A percentile compares a stretch with the other conserved stretches of the same genome.
Conservation (phyloP, 2,329 filamentous ascomycete genomes). For the Chaetomium sp. region DNA sequence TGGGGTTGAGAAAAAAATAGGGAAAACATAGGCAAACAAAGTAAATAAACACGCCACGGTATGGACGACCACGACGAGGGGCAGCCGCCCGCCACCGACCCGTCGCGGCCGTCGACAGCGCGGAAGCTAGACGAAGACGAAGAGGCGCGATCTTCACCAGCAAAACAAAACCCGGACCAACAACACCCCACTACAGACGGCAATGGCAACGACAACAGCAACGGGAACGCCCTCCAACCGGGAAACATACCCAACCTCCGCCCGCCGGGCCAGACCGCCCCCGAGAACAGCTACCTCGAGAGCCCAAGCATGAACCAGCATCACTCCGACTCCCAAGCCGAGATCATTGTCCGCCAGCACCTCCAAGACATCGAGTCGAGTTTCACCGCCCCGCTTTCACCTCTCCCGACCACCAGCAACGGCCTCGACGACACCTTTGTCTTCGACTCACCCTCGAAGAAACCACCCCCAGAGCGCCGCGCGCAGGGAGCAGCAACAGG, state of each 20-base stretch:
- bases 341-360: slow-evolving; percentile 49
- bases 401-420: slow-evolving; percentile 42
- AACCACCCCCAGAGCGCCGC: slow-evolving; percentile 16
- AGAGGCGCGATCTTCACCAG: slow-evolving; percentile 15
- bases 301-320: slow-evolving; percentile 30
- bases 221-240: slow-evolving; percentile 13
- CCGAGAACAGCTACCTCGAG: slow-evolving; percentile 40
- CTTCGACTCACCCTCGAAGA: slow-evolving; percentile 43
- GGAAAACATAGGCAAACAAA: too few species aligned
- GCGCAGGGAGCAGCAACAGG: slow-evolving; percentile 9
- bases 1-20: too few species aligned
- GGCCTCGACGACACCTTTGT: slow-evolving; percentile 54
- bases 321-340: slow-evolving; percentile 45
- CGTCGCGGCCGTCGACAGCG: slow-evolving; percentile 9
- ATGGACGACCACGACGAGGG: slow-evolving; percentile 8
- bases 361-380: slow-evolving; percentile 60
- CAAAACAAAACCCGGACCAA: slow-evolving; percentile 18
- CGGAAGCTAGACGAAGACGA: slow-evolving; percentile 11
- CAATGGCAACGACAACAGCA: too few species aligned
- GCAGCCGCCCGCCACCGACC: background rate
- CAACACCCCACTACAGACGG: slow-evolving; percentile 11
- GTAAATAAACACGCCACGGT: background rate
- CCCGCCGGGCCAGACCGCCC: slow-evolving; percentile 19
- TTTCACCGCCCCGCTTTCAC: slow-evolving; percentile 53
- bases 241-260: slow-evolving; percentile 24